These are phyloP conservation scores for Closterium sp. DNA, from an alignment of 139 green algal species.

Conservation along the genomic window DNA sequence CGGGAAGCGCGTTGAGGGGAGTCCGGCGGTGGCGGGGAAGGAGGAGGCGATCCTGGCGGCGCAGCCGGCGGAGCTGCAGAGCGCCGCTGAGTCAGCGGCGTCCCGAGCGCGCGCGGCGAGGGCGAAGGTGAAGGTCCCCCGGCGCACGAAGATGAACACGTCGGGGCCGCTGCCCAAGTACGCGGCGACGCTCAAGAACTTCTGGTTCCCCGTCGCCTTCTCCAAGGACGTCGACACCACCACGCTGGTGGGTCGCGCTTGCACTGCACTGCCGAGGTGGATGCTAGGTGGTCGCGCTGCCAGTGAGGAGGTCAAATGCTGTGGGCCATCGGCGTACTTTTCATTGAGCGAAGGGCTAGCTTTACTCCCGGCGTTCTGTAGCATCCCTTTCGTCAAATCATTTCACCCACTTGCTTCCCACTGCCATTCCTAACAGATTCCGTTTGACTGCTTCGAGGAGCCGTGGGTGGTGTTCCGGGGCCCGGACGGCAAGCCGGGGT, in stretches of 20 bases:
- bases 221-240: conserved; percentile 24
- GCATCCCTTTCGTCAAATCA: too few species aligned
- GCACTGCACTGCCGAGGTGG: not conserved
- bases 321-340: too few species aligned
- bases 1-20: not conserved
- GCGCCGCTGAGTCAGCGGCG: too few species aligned
- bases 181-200: conserved; percentile 48
- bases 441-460: conserved; percentile 93
- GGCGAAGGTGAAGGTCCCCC: not conserved
- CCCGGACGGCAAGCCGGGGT: conserved; percentile 64
- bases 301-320: too few species aligned
- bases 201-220: conserved; percentile 59
- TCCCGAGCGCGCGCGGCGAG: not conserved
- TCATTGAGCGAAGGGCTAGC: too few species aligned
- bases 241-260: conserved; percentile 39
- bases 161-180: conserved; percentile 25
- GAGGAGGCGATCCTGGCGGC: not conserved
- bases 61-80: conserved; percentile 8
- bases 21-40: conserved; percentile 3
- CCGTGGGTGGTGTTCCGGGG: conserved; percentile 93
- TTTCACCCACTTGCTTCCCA: too few species aligned
- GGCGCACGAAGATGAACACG: conserved; percentile 33
- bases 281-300: too few species aligned
- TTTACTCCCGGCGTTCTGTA: too few species aligned
- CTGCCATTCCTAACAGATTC: conserved; percentile 35